Evolutionary conservation across 1,139 yeast species (phyloP).

Genomic region (Arxiozyma telluris): DNA sequence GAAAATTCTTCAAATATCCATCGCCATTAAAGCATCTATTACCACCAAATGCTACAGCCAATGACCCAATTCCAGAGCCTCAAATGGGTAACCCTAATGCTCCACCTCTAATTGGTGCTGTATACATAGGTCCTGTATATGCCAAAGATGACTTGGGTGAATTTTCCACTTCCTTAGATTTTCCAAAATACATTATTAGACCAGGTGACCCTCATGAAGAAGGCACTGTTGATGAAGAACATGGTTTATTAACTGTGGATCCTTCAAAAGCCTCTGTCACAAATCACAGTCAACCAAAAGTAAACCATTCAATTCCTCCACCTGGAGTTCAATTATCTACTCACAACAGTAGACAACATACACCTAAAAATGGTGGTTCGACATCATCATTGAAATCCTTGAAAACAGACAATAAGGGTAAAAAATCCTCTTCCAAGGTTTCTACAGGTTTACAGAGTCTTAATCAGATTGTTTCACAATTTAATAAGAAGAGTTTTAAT

Average conservation of each 20-base stretch:
- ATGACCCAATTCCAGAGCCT: slow-evolving; percentile 77
- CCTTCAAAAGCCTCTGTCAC: neutral
- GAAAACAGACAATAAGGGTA: neutral
- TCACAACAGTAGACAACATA: slow-evolving; percentile 1
- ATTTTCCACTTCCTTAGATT: slow-evolving; percentile 49
- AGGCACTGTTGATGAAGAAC: slow-evolving; percentile 28
- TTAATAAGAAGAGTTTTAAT: neutral
- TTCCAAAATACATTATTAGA: slow-evolving; percentile 51
- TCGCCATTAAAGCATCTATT: slow-evolving; percentile 77
- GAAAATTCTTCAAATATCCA: slow-evolving; percentile 62
- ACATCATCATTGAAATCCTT: slow-evolving; percentile 1
- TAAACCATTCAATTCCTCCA: neutral
- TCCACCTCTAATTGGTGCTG: slow-evolving; percentile 90
- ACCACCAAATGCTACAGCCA: slow-evolving; percentile 60
- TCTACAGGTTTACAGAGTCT: neutral
- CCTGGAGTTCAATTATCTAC: neutral
- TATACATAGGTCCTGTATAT: slow-evolving; percentile 65
- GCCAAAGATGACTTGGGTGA: slow-evolving; percentile 75
- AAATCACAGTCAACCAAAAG: slow-evolving; percentile 1
- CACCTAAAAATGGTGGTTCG: neutral
- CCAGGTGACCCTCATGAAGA: slow-evolving; percentile 34
- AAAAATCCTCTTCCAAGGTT: neutral
- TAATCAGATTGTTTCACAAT: slow-evolving; percentile 1
- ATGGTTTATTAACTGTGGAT: slow-evolving; percentile 20
- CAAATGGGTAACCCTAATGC: slow-evolving; percentile 69